Conservation (phyloP, 2,329 filamentous ascomycete species). For the Parastagonospora avenae region DNA sequence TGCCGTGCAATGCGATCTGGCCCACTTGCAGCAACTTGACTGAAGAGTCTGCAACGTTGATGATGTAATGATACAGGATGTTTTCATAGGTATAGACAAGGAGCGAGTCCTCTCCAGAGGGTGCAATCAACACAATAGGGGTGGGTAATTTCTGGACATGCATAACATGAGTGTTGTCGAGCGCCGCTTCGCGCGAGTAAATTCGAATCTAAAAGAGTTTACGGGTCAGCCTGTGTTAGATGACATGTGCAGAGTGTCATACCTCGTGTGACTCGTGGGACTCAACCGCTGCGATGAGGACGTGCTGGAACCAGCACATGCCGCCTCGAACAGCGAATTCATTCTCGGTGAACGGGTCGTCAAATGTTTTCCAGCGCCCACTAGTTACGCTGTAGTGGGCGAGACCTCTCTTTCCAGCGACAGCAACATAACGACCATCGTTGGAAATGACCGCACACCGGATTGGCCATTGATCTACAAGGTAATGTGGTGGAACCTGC, state of each 20-base stretch:
- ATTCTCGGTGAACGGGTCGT: conserved; percentile 78
- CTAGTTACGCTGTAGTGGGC: conserved; percentile 96
- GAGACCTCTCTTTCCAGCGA: conserved; percentile 90
- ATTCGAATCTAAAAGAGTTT: conserved; percentile 67
- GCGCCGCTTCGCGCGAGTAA: conserved; percentile 82
- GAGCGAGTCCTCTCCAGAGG: conserved; percentile 90
- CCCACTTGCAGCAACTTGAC: conserved; percentile 89
- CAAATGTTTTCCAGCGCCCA: conserved; percentile 93
- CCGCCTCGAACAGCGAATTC: conserved; percentile 92
- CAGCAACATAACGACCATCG: conserved; percentile 91
- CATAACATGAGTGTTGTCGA: conserved; percentile 75
- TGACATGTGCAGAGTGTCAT: conserved; percentile 11
- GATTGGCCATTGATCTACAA: conserved; percentile 93
- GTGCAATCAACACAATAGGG: conserved; percentile 86
- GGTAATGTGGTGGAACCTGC: conserved; percentile 81
- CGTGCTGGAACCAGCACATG: conserved; percentile 99
- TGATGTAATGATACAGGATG: conserved; percentile 91
- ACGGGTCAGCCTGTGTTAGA: conserved; percentile 7
- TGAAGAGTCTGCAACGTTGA: conserved; percentile 71
- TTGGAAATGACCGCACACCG: conserved; percentile 83
- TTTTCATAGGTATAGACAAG: conserved; percentile 98
- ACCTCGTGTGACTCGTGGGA: conserved; percentile 78
- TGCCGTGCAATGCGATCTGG: conserved; percentile 96
- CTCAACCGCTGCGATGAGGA: conserved; percentile 92
- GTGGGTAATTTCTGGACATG: conserved; percentile 79